phyloP scores from a whole-genome alignment of 2,329 filamentous ascomycete genomes.

The Raffaelea albimanens region DNA sequence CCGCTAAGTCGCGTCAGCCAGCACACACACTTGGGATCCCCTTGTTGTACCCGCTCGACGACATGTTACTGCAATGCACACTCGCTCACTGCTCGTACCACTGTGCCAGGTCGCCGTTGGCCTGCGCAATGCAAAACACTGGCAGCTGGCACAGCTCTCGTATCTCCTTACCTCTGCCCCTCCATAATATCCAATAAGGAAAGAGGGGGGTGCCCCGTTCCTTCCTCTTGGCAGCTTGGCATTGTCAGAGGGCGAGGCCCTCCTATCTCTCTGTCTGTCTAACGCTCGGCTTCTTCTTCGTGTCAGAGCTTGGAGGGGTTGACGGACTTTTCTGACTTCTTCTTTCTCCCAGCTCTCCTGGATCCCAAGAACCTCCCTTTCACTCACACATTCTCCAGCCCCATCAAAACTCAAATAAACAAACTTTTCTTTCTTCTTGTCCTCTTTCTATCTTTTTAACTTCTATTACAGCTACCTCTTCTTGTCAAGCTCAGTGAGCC shows the following conservation, averaged over 20 bases:
- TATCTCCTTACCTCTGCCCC: neutral
- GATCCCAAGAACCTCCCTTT: neutral
- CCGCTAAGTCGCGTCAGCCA: too few relatives aligned
- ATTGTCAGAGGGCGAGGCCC: conserved; percentile 2
- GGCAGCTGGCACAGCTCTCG: neutral
- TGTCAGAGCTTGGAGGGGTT: neutral
- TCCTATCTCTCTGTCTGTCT: too few relatives aligned
- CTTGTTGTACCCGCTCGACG: too few relatives aligned
- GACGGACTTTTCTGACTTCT: neutral
- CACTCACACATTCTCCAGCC: neutral
- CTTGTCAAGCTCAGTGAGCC: neutral
- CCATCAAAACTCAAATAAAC: neutral
- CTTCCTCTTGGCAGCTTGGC: conserved; percentile 13
- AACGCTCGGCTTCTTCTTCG: neutral
- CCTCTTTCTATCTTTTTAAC: neutral
- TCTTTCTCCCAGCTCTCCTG: too few relatives aligned
- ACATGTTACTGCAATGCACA: too few relatives aligned
- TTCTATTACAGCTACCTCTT: conserved; percentile 1
- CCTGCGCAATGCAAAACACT: neutral
- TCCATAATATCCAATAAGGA: conserved; percentile 5
- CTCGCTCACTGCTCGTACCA: neutral
- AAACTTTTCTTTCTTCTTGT: neutral
- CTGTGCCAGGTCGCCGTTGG: neutral
- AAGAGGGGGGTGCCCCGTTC: conserved; percentile 10
- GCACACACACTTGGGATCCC: too few relatives aligned